phyloP scores from a whole-genome alignment of 495 filamentous ascomycete species.

The Penicillium herquei region DNA sequence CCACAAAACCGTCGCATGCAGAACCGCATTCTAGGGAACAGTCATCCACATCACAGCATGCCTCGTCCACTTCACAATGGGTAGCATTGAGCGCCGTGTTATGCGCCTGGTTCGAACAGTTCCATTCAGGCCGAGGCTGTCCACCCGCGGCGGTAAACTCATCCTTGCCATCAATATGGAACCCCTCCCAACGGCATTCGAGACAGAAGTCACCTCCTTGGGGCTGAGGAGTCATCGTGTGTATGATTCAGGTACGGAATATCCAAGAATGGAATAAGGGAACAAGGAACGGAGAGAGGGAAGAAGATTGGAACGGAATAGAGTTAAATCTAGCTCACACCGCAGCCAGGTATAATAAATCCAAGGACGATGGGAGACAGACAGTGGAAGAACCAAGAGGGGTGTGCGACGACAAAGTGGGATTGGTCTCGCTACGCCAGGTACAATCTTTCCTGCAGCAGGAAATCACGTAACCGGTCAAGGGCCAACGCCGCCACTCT shows the following conservation, averaged over 20 bases:
- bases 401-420: conserved; percentile 17
- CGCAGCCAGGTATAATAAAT: not conserved
- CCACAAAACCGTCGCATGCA: conserved; percentile 45
- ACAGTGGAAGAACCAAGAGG: conserved; percentile 1
- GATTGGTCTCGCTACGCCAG: not conserved
- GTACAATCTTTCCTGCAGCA: conserved; percentile 6
- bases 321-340: not conserved
- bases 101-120: conserved; percentile 31
- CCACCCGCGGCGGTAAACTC: conserved; percentile 19
- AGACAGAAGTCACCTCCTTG: conserved; percentile 40
- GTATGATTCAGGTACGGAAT: conserved; percentile 11
- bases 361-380: not conserved
- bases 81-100: conserved; percentile 20
- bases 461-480: conserved; percentile 7
- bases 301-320: not conserved
- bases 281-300: not conserved
- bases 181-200: conserved; percentile 44
- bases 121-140: conserved; percentile 28
- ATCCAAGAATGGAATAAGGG: not conserved
- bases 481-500: not conserved
- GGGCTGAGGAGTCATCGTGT: conserved; percentile 38
- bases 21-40: conserved; percentile 43
- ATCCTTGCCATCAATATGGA: conserved; percentile 37
- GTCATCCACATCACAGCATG: conserved; percentile 45
- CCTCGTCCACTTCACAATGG: conserved; percentile 31